Evolutionary conservation across 106 monocot species (phyloP).

Genomic region (Ottelia alismoides): DNA sequence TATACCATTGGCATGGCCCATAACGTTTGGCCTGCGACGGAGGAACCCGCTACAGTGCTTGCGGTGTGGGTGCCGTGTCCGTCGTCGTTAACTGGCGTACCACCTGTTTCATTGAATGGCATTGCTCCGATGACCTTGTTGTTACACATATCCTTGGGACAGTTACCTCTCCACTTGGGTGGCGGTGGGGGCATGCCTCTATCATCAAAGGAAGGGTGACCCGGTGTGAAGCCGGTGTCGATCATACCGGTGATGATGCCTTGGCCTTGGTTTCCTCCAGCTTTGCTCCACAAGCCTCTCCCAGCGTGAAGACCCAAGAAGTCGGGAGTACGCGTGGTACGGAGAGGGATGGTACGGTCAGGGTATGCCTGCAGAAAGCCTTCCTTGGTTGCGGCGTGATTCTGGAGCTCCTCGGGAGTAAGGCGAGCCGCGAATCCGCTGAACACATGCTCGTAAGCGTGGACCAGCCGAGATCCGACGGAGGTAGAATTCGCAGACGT

Average conservation of each 20-base stretch:
- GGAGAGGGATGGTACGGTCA: neutral
- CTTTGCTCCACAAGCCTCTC: neutral
- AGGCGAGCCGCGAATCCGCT: constrained; percentile 15
- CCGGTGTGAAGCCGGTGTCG: constrained; percentile 11
- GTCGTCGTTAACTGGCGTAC: neutral
- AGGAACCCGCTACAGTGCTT: constrained; percentile 6
- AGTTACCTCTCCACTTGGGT: constrained; percentile 23
- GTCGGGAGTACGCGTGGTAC: constrained; percentile 3
- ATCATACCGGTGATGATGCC: constrained; percentile 6
- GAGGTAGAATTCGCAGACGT: no score
- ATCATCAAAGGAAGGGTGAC: constrained; percentile 38
- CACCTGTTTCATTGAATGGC: neutral
- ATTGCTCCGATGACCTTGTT: constrained; percentile 9
- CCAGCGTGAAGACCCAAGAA: constrained; percentile 1
- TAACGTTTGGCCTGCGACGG: neutral
- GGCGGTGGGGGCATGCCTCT: constrained; percentile 21
- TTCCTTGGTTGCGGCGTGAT: neutral
- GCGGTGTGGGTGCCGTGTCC: constrained; percentile 18
- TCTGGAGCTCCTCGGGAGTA: constrained; percentile 3
- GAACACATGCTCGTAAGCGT: constrained; percentile 5
- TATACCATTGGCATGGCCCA: neutral
- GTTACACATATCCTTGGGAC: constrained; percentile 2
- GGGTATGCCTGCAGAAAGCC: constrained; percentile 5
- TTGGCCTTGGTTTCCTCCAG: neutral
- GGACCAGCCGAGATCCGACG: neutral